Evolutionary conservation across 306 rosid genomes (phyloP), one percentile per base, ranked within the genome.

Genomic region (Fragaria vesca): DNA sequence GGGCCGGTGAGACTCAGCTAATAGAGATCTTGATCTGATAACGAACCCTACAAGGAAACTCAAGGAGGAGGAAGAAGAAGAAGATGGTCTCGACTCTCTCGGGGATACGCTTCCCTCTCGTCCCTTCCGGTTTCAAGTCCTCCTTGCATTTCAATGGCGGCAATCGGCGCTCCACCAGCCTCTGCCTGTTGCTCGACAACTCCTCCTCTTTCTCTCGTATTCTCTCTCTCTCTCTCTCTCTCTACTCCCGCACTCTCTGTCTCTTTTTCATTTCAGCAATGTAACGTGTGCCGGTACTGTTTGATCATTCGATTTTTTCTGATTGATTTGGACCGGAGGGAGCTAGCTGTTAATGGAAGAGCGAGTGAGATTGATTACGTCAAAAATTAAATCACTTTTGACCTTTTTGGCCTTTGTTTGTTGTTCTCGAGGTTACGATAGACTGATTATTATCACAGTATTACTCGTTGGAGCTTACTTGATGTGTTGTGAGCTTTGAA

Each of bases 71-170:
- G 42, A 63, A 32, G 69, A 34, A 34, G 18, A 30, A 8, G 13
- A 66, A 38, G 28, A 92, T 92, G 98, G 95, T 88, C 79, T 92
- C 87, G 18, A 89, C 98, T 1, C 67, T 92, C 68, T 86, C 97
- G 2, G 97, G 96, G 57, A 81, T 95, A 62, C 91, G 93, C 48
- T 85, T 91, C 80, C 92, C 96, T 16, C 82, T 75, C 8, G 36
- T 82, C 80, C 90, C 92, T 45, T 75, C 94, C 9, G 30, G 66
- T 26, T 74, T 77, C 78, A 86, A 70, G 30, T 21, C 54, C 28
- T 85, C 70, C 7, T 65, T 85, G 13, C 79, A 26, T 80, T 72
- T 83, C 84, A 79, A 63, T 70, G 85, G 82, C 80, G 86, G 85
- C 79, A 86, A 82, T 84, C 89, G 83, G 36, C 66, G 87, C 47